Conservation (phyloP, 768 basidiomycete species). For the Lactifluus rugatus region DNA sequence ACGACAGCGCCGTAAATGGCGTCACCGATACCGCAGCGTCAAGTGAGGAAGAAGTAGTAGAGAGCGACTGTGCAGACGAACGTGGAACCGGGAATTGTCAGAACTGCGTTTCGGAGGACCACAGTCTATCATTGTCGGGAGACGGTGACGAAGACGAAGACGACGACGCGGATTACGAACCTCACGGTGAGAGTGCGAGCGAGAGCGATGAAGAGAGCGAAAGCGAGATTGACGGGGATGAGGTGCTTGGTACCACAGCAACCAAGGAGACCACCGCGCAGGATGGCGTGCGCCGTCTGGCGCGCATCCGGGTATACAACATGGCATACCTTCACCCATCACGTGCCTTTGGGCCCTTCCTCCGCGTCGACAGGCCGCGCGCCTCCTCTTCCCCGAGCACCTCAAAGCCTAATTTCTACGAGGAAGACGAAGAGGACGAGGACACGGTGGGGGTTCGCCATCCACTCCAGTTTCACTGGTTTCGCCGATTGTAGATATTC, state of each 20-base stretch:
- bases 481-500: conserved; percentile 3
- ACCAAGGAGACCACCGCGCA: background rate
- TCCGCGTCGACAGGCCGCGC: conserved; percentile 20
- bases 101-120: background rate
- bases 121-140: too few species aligned
- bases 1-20: background rate
- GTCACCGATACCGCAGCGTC: background rate
- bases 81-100: background rate
- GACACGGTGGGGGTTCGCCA: background rate
- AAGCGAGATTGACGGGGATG: conserved; percentile 4
- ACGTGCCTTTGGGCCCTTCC: conserved; percentile 31
- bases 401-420: background rate
- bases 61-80: too few species aligned
- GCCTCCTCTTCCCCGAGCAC: background rate
- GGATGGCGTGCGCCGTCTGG: conserved; percentile 25
- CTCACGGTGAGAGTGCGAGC: background rate
- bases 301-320: conserved; percentile 30
- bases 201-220: background rate
- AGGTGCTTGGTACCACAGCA: background rate
- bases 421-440: background rate
- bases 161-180: background rate
- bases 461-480: background rate
- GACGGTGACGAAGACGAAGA: too few species aligned
- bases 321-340: conserved; percentile 28
- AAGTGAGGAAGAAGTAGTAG: background rate